Percentiles rank a stretch among this genome's conserved stretches.
These are phyloP conservation scores for Phytopythium sindhum DNA, from an alignment of 352 stramenopile species.

Conservation along the genomic window DNA sequence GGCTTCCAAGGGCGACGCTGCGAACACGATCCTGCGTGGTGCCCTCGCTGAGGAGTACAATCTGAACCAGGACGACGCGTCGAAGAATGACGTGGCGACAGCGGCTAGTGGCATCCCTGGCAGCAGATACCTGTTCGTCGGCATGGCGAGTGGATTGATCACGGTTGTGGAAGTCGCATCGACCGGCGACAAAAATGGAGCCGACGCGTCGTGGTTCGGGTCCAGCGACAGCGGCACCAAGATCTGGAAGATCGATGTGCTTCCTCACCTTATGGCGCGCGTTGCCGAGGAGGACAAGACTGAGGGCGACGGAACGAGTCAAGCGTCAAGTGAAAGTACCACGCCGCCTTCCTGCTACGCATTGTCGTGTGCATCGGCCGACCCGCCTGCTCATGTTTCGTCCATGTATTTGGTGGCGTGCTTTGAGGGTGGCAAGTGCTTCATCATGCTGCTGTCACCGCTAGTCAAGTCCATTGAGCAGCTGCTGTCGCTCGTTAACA, in stretches of 20 bases:
- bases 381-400: conserved; percentile 20
- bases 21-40: conserved; percentile 8
- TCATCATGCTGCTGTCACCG: conserved; percentile 71
- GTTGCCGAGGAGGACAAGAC: background rate
- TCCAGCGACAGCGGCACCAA: conserved; percentile 20
- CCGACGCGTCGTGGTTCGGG: conserved; percentile 31
- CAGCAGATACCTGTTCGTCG: conserved; percentile 64
- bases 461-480: conserved; percentile 61
- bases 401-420: conserved; percentile 58
- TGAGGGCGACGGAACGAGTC: conserved; percentile 6
- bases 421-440: conserved; percentile 79
- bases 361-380: conserved; percentile 44
- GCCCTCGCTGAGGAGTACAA: conserved; percentile 50
- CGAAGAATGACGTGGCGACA: conserved; percentile 44
- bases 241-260: conserved; percentile 81
- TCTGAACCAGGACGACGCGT: conserved; percentile 53
- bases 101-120: conserved; percentile 45
- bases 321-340: background rate
- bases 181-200: background rate
- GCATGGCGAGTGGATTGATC: conserved; percentile 72
- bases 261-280: conserved; percentile 35
- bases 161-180: conserved; percentile 53
- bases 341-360: conserved; percentile 44
- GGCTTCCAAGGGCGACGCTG: conserved; percentile 1
- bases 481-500: conserved; percentile 74